Base-by-base conservation (phyloP, 169 alveolate genomes). In the Plasmodium berghei region DNA sequence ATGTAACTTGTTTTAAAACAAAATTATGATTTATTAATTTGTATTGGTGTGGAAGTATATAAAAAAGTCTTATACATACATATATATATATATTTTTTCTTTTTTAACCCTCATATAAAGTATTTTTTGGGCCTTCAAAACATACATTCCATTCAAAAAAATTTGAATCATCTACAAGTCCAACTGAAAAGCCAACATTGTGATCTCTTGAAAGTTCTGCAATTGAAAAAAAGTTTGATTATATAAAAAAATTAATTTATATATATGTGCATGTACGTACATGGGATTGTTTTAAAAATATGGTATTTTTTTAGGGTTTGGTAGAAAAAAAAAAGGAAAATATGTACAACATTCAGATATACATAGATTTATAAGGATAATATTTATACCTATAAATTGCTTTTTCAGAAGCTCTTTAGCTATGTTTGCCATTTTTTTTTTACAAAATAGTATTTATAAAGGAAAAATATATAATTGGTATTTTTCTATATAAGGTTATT, bases 101-200 rank as follows among this genome's bases (percentile, higher is more conserved):
- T 49, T 46, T 49, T 18, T 62, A 24, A 77, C 89, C 89, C 52
- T 98, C 99, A 73, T 97, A 97, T 59, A 98, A 93, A 45, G 99
- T 97, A 66, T 98, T 99, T 22, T 97, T 95, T 2, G 99, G 99
- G 9, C 99, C 99, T 61, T 95, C 98, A 86, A 98, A 97, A 72
- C 99, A 96, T 3, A 98, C 98, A 16, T 97, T 94, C 99, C 99
- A 98, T 49, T 94, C 93, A 85, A 97, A 97, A 87, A 94, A 96
- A 90, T 98, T 95, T 0, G 96, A 77, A 45, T 97, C 98, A 72
- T 98, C 99, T 85, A 96, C 99, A 52, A 98, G 92, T 1, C 99
- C 99, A 8, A 98, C 99, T n/a, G 99, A 97, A 87, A 97, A 97
- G 24, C 97, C 96, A 49, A 96, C 95, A 72, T 94, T 91, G 26